Evolutionary conservation across 192 early-diverging fungal species (phyloP), one percentile per base, ranked within the genome.

Genomic region (Cetraspora pellucida): DNA sequence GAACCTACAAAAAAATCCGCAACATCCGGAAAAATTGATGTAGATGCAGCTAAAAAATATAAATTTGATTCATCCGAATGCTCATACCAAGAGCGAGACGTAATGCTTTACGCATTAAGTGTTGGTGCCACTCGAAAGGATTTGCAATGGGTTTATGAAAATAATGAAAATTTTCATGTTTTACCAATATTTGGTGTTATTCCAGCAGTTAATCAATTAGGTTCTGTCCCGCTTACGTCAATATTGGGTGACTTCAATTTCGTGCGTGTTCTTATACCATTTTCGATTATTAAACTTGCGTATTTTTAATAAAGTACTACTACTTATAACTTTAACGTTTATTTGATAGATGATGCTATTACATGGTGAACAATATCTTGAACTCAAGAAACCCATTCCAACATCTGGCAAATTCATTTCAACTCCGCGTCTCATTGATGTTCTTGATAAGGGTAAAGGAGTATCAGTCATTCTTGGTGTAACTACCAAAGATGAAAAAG

Each of bases 381-480:
- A 93, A 77, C 77, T 98, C 77, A 87, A 95, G 78, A 91, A 92
- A 63, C 91, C 94, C 28, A 87, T 98, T 37, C 96, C 96, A 43
- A 93, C 94, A 68, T 84, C 87, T 65, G 96, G 94, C 59, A 92
- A 83, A 50, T 87, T 99, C 50, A 88, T 84, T 69, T 91, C 93
- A 74, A 90, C 85, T 25, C 87, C 91, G 74, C 88, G 87, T 78
- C 80, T 98, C 64, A 87, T 99, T 61, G 97, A 98, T 64, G 92
- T 99, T 69, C 88, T 98, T 77, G 97, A 99, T 86, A 99, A 97
- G 89, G 96, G 96, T 78, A 97, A 97, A 85, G 95, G 94, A 45
- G 91, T 92, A 78, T 88, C 93, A 21, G 88, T 92, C 43, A 87
- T 95, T 45, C 79, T 92, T 47, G 94, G 95, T 78, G 87, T 97